Conservation (phyloP, 441 rosid species). For the Manihot esculenta region DNA sequence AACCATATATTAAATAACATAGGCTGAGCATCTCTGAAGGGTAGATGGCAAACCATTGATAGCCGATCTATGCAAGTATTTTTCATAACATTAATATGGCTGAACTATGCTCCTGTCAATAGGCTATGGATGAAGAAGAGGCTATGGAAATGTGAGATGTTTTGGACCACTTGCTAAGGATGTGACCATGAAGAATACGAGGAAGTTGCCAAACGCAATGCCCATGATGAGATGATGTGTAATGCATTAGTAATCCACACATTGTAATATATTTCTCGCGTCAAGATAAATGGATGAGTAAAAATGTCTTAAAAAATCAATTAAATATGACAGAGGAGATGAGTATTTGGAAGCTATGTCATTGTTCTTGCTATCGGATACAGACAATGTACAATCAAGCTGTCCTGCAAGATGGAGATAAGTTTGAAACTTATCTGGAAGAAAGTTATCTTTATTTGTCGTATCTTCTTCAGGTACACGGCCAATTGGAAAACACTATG, state of each 20-base stretch:
- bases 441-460: not conserved
- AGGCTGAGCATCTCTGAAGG: not conserved
- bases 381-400: no score
- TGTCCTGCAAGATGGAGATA: not conserved
- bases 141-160: conserved; percentile 55
- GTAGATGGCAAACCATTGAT: not conserved
- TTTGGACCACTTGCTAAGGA: conserved; percentile 53
- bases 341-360: no score
- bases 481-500: conserved; percentile 55
- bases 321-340: no score
- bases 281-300: not conserved
- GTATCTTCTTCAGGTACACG: conserved; percentile 39
- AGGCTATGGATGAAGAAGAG: conserved; percentile 61
- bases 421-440: not conserved
- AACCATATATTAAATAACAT: not conserved
- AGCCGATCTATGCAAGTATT: no score
- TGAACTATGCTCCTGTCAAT: not conserved
- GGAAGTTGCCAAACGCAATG: conserved; percentile 45
- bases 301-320: no score
- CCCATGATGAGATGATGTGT: conserved; percentile 14
- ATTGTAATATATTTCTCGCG: no score
- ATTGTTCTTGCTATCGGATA: no score
- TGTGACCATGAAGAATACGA: conserved; percentile 50
- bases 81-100: not conserved
- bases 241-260: not conserved